Base-by-base conservation (phyloP, 805 yeast genomes). In the Teunomyces atbi region DNA sequence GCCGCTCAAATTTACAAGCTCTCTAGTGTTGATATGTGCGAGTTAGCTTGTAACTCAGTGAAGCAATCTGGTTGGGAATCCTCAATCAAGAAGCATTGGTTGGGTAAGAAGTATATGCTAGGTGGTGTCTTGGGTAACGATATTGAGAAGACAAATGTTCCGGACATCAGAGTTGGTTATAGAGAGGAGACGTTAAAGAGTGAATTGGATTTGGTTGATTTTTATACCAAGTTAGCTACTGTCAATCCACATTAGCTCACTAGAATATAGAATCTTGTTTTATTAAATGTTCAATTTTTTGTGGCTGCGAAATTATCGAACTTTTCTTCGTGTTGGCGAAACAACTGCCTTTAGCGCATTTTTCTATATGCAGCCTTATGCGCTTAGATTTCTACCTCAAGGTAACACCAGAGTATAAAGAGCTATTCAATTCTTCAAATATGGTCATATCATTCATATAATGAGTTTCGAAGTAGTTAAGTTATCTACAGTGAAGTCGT, bases 1-100 rank as follows among this genome's bases (percentile, higher is more conserved):
- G 99, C 99, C 5, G 98, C 97, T 0, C 98, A 94, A 67, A 94
- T 94, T 55, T 94, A 91, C 75, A 90, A 94, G 62, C 76, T 94
- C 35, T 89, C 96, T 0, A 83, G 89, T 51, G 98, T 92, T 27
- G 99, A 94, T 66, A 89, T 94, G 95, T 91, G 98, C 63, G 99
- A 94, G 64, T 73, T 94, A 56, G 99, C 99, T 0, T 78, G 83
- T 53, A 91, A 92, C 66, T 91, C 98, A 0, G 98, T 94, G 3
- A 65, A 77, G 49, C 97, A 92, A 74, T 84, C 95, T 60, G 99
- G 99, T 0, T 94, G 91, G 81, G 99, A 94, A 66, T 78, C 83
- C 50, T 76, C 76, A 42, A 77, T 94, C 58, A 94, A 94, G 67
- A 79, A 77, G 57, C 98, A 92, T 62, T 94, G 99, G 99, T 71